A percentile compares a stretch with the other conserved stretches of the same genome.
Evolutionary conservation across 148 eudicot genomes (phyloP).

Genomic region (Nepenthes mirabilis): DNA sequence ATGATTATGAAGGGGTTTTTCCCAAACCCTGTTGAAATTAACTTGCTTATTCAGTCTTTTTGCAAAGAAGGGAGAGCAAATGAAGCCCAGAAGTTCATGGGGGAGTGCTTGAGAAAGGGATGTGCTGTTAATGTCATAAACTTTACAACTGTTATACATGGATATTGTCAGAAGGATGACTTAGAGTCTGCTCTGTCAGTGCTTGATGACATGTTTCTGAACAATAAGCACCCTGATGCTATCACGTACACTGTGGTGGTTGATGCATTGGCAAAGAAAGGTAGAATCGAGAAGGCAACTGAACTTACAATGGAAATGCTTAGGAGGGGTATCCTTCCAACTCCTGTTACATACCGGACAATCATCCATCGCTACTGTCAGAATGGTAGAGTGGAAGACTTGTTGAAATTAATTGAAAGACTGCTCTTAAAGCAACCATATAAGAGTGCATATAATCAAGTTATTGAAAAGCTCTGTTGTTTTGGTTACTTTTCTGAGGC

Average conservation of each 20-base stretch:
- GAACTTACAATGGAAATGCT: conserved; percentile 28
- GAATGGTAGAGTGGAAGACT: conserved; percentile 23
- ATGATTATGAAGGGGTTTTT: conserved; percentile 25
- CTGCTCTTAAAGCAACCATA: conserved; percentile 17
- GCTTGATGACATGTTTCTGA: conserved; percentile 35
- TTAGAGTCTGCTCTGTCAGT: conserved; percentile 23
- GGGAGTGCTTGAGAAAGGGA: conserved; percentile 25
- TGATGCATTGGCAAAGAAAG: conserved; percentile 18
- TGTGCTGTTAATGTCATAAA: conserved; percentile 30
- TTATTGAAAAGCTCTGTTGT: conserved; percentile 29
- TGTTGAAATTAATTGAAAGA: conserved; percentile 19
- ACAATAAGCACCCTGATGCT: conserved; percentile 21
- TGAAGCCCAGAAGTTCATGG: conserved; percentile 28
- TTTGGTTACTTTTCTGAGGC: conserved; percentile 19
- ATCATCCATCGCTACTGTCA: conserved; percentile 23
- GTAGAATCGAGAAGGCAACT: conserved; percentile 24
- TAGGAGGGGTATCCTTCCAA: conserved; percentile 20
- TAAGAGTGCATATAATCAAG: conserved; percentile 24
- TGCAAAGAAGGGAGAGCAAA: conserved; percentile 23
- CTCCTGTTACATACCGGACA: conserved; percentile 22
- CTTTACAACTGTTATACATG: conserved; percentile 28
- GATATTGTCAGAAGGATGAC: conserved; percentile 25
- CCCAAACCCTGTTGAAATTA: conserved; percentile 29
- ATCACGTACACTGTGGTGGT: conserved; percentile 25
- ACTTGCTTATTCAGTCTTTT: conserved; percentile 25